Evolutionary conservation across 192 early-diverging fungal genomes (phyloP).

Genomic region (Phycomyces blakesleeanus): DNA sequence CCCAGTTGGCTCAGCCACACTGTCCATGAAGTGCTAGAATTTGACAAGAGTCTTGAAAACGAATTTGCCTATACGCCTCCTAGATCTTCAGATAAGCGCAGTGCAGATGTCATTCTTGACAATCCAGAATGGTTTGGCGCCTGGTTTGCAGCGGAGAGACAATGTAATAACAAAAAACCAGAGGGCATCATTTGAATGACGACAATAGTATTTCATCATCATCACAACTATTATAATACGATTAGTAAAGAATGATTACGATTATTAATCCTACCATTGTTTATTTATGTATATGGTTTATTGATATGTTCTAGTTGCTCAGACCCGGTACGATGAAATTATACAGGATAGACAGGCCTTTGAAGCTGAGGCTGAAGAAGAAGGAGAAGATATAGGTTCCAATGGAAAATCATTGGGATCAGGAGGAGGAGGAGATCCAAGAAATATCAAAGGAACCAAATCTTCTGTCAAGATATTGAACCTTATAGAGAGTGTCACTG

Average conservation of each 20-base stretch:
- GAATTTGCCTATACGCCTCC: slow-evolving; percentile 53
- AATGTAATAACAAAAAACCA: slow-evolving; percentile 48
- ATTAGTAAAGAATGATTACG: too few relatives aligned
- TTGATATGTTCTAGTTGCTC: slow-evolving; percentile 45
- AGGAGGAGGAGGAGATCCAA: not conserved
- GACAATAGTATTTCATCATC: not conserved
- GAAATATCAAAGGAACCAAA: slow-evolving; percentile 50
- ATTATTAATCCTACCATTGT: not conserved
- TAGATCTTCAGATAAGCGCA: slow-evolving; percentile 36
- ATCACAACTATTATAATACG: too few relatives aligned
- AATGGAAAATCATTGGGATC: slow-evolving; percentile 37
- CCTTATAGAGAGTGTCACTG: slow-evolving; percentile 58
- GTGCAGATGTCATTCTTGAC: slow-evolving; percentile 40
- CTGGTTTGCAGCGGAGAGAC: slow-evolving; percentile 68
- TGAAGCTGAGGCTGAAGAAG: slow-evolving; percentile 49
- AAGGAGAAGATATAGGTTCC: slow-evolving; percentile 13
- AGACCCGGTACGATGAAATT: slow-evolving; percentile 60
- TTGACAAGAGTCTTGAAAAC: slow-evolving; percentile 66
- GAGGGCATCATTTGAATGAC: not conserved
- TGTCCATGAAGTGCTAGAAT: slow-evolving; percentile 58
- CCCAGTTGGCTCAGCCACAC: slow-evolving; percentile 64
- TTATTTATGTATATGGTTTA: not conserved
- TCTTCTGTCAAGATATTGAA: slow-evolving; percentile 57
- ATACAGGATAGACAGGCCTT: slow-evolving; percentile 57
- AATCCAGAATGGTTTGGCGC: slow-evolving; percentile 56